Conservation (phyloP, 495 filamentous ascomycete species). For the Hypoxylon intermedium region DNA sequence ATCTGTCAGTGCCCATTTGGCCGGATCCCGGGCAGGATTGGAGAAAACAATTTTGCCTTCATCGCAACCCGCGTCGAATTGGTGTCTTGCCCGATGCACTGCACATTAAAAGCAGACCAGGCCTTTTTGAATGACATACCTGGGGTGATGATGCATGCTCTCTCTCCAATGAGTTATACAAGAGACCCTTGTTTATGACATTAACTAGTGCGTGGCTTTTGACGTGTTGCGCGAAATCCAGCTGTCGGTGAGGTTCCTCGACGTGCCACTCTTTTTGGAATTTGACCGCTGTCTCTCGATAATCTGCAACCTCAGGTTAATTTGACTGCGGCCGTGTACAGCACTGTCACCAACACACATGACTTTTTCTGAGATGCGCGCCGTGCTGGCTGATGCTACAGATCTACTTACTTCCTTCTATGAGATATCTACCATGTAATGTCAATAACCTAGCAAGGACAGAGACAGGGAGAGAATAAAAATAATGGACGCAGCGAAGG, state of each 20-base stretch:
- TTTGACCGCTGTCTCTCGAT: constrained; percentile 76
- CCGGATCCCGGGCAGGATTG: constrained; percentile 37
- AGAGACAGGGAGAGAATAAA: constrained; percentile 16
- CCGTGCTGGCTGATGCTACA: constrained; percentile 2
- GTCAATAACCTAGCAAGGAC: constrained; percentile 44
- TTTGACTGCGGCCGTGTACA: constrained; percentile 37
- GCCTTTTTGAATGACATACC: constrained; percentile 56
- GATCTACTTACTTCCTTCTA: constrained; percentile 80
- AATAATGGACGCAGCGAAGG: constrained; percentile 9
- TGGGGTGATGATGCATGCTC: constrained; percentile 64
- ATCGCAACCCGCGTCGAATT: constrained; percentile 35
- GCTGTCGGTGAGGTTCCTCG: constrained; percentile 69
- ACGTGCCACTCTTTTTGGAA: constrained; percentile 83
- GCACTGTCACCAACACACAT: constrained; percentile 31
- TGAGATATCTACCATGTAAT: constrained; percentile 71
- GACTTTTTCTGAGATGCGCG: constrained; percentile 15
- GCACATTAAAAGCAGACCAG: constrained; percentile 29
- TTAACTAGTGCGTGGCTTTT: constrained; percentile 76
- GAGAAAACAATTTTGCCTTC: constrained; percentile 38
- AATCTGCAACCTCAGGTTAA: constrained; percentile 57
- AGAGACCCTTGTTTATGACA: constrained; percentile 77
- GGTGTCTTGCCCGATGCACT: constrained; percentile 33
- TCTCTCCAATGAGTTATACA: constrained; percentile 69
- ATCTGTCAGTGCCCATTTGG: constrained; percentile 53
- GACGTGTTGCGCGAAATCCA: constrained; percentile 79